phyloP scores from a whole-genome alignment of 805 yeast genomes.

The Yamadazyma sp. region DNA sequence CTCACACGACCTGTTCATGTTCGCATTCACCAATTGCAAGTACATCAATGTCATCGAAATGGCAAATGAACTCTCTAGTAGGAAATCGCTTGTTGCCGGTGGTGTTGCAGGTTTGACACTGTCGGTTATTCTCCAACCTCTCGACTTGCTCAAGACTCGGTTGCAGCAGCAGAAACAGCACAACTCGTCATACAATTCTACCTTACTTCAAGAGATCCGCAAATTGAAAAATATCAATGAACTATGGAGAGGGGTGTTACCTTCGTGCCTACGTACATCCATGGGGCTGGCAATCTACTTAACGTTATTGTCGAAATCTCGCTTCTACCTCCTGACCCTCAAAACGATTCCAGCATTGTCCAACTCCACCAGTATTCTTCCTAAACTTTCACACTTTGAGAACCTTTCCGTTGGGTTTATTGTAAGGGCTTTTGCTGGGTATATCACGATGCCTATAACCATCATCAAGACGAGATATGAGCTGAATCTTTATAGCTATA shows the following conservation, averaged over 20 bases:
- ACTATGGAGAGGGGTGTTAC: conserved; percentile 92
- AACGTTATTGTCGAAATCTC: conserved; percentile 62
- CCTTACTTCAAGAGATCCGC: conserved; percentile 41
- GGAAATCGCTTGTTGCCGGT: conserved; percentile 42
- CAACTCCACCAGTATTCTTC: conserved; percentile 39
- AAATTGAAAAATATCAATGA: conserved; percentile 43
- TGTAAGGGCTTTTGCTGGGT: conserved; percentile 80
- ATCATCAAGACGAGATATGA: conserved; percentile 87
- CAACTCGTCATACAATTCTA: conserved; percentile 23
- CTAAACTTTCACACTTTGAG: conserved; percentile 66
- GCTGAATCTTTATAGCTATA: conserved; percentile 71
- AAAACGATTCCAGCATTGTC: conserved; percentile 7
- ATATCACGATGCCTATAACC: conserved; percentile 91
- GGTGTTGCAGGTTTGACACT: conserved; percentile 83
- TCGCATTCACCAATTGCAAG: conserved; percentile 3
- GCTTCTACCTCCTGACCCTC: conserved; percentile 49
- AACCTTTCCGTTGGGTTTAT: conserved; percentile 76
- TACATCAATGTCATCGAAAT: conserved; percentile 6
- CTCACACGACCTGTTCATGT: conserved; percentile 1
- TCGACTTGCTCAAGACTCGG: conserved; percentile 85
- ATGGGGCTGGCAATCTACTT: conserved; percentile 87
- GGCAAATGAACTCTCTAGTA: conserved; percentile 17
- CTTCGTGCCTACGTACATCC: conserved; percentile 87
- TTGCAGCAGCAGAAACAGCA: conserved; percentile 50
- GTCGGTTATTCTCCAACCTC: conserved; percentile 79